Evolutionary conservation across 208 protist genomes (phyloP).

Genomic region (Leishmania amazonensis): DNA sequence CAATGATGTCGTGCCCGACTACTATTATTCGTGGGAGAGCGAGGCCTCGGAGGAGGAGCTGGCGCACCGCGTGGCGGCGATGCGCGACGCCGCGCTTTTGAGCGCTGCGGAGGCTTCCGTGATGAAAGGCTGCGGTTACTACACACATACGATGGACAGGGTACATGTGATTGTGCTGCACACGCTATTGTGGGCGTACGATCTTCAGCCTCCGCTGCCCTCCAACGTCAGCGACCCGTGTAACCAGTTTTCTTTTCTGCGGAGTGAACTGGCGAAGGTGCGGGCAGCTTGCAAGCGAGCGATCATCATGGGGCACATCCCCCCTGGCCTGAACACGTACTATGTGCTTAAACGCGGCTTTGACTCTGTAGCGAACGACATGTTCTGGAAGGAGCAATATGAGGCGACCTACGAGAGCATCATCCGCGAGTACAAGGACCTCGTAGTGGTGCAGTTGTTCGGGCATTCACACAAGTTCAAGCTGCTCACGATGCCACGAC

Average conservation of each 20-base stretch:
- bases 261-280: constrained; percentile 40
- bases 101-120: constrained; percentile 29
- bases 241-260: constrained; percentile 71
- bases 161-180: constrained; percentile 73
- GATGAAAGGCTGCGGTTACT: constrained; percentile 71
- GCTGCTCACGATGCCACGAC: constrained; percentile 31
- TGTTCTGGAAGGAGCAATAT: constrained; percentile 77
- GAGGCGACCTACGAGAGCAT: constrained; percentile 47
- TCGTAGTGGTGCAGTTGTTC: constrained; percentile 62
- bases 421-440: constrained; percentile 48
- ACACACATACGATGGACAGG: constrained; percentile 28
- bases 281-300: constrained; percentile 44
- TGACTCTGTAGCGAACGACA: constrained; percentile 28
- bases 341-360: constrained; percentile 29
- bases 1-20: constrained; percentile 80
- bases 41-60: constrained; percentile 30
- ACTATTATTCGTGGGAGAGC: constrained; percentile 49
- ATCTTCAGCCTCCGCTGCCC: constrained; percentile 38
- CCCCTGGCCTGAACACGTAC: constrained; percentile 40
- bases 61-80: constrained; percentile 25
- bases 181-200: constrained; percentile 70
- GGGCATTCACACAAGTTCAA: constrained; percentile 79
- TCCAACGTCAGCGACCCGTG: constrained; percentile 60
- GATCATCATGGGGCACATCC: constrained; percentile 83
- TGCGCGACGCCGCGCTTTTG: constrained; percentile 38